Percentiles rank a stretch among this genome's conserved stretches.
Evolutionary conservation across 2,329 filamentous ascomycete genomes (phyloP).

Genomic region (Periglandula ipomoeae): DNA sequence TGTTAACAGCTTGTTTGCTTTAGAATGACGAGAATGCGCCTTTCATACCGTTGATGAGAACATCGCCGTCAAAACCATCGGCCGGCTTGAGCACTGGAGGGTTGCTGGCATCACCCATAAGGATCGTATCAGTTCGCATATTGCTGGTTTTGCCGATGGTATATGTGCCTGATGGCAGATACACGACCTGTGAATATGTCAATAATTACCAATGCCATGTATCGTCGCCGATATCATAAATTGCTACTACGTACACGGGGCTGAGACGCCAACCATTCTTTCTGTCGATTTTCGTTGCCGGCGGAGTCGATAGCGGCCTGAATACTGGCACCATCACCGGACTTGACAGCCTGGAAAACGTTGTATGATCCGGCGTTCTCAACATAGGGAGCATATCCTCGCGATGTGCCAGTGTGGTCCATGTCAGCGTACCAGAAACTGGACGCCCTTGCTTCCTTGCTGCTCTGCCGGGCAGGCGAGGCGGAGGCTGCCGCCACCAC

Average conservation of each 20-base stretch:
- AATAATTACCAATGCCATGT: background rate
- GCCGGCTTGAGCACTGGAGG: constrained; percentile 33
- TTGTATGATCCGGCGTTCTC: constrained; percentile 27
- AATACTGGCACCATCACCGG: constrained; percentile 28
- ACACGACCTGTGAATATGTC: constrained; percentile 23
- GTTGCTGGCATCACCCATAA: constrained; percentile 36
- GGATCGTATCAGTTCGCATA: constrained; percentile 34
- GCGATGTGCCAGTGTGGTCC: constrained; percentile 27
- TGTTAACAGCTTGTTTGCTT: background rate
- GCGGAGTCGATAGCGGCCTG: constrained; percentile 30
- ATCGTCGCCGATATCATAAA: too few species aligned
- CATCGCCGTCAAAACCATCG: constrained; percentile 23
- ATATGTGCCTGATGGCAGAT: constrained; percentile 34
- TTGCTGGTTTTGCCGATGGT: constrained; percentile 27
- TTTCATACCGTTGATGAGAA: constrained; percentile 22
- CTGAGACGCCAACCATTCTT: constrained; percentile 31
- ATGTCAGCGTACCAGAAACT: constrained; percentile 35
- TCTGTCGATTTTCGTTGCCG: constrained; percentile 23
- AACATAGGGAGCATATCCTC: constrained; percentile 32
- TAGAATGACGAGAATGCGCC: background rate
- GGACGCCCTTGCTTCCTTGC: constrained; percentile 6
- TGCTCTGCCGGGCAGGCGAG: constrained; percentile 5
- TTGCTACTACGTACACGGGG: constrained; percentile 25
- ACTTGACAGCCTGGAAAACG: constrained; percentile 27
- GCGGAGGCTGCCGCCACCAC: constrained; percentile 13